Evolutionary conservation across 257 asterid genomes (phyloP).

Genomic region (Fraxinus anomala): DNA sequence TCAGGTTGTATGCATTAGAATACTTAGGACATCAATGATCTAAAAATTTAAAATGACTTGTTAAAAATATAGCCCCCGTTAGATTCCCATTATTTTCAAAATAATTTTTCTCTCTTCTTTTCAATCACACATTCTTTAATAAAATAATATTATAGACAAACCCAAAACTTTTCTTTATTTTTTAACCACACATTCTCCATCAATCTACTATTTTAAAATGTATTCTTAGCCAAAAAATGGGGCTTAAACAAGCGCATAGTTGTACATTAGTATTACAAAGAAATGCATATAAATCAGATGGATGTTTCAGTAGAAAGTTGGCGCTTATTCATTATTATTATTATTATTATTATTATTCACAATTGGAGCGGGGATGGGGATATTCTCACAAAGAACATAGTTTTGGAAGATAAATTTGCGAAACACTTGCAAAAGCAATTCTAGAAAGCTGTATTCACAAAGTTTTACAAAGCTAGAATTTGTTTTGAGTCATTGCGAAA

Average conservation of each 20-base stretch:
- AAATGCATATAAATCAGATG: not conserved
- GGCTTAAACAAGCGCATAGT: too few species aligned
- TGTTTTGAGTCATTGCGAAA: not conserved
- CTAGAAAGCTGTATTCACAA: too few species aligned
- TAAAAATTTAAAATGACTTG: not conserved
- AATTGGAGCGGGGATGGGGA: not conserved
- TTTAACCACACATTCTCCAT: too few species aligned
- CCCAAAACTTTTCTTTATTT: too few species aligned
- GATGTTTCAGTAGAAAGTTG: not conserved
- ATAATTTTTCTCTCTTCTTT: too few species aligned
- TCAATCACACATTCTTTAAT: too few species aligned
- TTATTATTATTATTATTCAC: too few species aligned
- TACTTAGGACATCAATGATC: slow-evolving; percentile 13
- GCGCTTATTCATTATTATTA: not conserved
- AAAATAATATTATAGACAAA: too few species aligned
- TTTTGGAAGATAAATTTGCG: not conserved
- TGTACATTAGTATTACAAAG: not conserved
- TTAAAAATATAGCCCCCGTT: not conserved
- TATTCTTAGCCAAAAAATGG: too few species aligned
- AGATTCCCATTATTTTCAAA: too few species aligned
- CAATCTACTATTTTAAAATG: too few species aligned
- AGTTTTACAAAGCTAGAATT: not conserved
- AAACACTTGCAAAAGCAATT: not conserved
- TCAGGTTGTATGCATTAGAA: slow-evolving; percentile 27
- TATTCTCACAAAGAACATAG: not conserved